Evolutionary conservation across 805 yeast species (phyloP), one percentile per base, ranked within the genome.

Genomic region (Danielia oregonensis): DNA sequence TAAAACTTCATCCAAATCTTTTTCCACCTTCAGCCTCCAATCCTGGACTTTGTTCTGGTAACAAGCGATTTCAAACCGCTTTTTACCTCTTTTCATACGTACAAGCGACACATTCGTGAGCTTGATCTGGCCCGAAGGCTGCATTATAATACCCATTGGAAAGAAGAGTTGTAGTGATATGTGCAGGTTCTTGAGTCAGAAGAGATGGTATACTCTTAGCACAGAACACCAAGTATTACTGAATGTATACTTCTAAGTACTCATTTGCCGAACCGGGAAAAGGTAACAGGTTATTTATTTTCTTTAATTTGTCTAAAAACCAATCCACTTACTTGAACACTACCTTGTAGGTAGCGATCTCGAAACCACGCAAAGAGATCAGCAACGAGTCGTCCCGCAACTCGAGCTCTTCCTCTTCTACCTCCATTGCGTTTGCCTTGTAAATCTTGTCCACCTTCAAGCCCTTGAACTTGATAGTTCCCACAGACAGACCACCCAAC

Each of bases 1-100:
- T 24, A 93, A 67, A 2, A 93, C 98, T 55, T 93, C 98, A 63
- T 93, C 97, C 6, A 93, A 58, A 55, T 93, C 96, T 48, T 86
- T 91, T 54, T 93, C 98, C 5, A 86, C 79, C 39, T 83, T 85
- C 42, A 76, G 74, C 48, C 97, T 72, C 78, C 88, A 93, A 58
- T 93, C 98, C 57, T 91, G 97, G 4, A 93, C 96, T 55, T 93
- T 93, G 52, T 93, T 93, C 54, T 86, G 96, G 58, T 93, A 93
- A 54, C 98, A 93, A 0, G 97, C 97, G 29, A 93, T 75, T 60
- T 93, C 98, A 50, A 88, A 93, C 45, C 96, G 69, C 59, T 86
- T 86, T 55, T 86, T 87, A 26, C 89, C 96, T 57, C 86, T 88
- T 51, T 83, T 85, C 78, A 93, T 79, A 30, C 93, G 74, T 29